Conservation (phyloP, 2,329 filamentous ascomycete species). For the Aspergillus pseudoglaucus region DNA sequence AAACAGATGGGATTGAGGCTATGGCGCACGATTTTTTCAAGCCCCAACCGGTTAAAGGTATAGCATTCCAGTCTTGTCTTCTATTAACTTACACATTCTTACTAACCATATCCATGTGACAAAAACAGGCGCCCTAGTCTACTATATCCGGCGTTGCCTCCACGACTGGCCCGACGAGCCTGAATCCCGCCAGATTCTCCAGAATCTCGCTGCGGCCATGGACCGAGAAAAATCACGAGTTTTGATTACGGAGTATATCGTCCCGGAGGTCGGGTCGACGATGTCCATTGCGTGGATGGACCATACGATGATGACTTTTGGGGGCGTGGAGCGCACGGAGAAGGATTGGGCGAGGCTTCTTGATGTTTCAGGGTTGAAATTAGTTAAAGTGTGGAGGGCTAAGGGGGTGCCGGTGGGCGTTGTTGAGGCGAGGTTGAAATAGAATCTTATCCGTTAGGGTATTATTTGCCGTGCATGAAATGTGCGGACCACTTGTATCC, state of each 20-base stretch:
- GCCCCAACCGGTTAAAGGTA: constrained; percentile 17
- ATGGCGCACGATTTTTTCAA: constrained; percentile 17
- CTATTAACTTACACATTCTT: background rate
- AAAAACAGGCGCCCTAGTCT: constrained; percentile 18
- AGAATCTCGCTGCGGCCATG: constrained; percentile 17
- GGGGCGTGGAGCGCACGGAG: constrained; percentile 20
- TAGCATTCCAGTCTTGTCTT: background rate
- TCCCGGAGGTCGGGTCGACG: constrained; percentile 13
- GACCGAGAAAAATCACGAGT: constrained; percentile 11
- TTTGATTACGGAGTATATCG: constrained; percentile 22
- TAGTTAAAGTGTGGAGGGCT: constrained; percentile 18
- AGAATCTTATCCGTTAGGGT: too few species aligned
- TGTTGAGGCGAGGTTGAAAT: constrained; percentile 18
- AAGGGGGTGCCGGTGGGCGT: constrained; percentile 12
- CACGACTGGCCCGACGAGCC: constrained; percentile 23
- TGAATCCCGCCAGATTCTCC: constrained; percentile 13
- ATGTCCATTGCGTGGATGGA: constrained; percentile 19
- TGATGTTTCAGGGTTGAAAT: constrained; percentile 14
- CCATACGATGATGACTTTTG: constrained; percentile 19
- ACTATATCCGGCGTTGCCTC: constrained; percentile 26
- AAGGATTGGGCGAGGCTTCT: constrained; percentile 18
- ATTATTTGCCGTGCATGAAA: too few species aligned
- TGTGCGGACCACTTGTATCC: too few species aligned
- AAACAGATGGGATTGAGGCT: constrained; percentile 9
- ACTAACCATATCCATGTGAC: background rate